Evolutionary conservation across 139 green algal species (phyloP).

Genomic region (Chlamydomonas urium): DNA sequence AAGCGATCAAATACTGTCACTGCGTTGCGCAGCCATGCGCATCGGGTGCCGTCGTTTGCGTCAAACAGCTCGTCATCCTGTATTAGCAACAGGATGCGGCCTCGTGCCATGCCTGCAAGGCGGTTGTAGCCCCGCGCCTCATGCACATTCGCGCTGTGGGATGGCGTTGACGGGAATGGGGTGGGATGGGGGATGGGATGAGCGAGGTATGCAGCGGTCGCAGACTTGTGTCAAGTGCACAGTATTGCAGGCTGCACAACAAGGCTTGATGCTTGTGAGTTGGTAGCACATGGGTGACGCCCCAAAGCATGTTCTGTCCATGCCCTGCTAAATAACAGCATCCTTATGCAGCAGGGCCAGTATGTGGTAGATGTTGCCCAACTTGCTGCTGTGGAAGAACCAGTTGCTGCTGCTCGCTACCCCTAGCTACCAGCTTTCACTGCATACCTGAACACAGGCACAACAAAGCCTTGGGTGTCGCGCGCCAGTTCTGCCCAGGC

Average conservation of each 20-base stretch:
- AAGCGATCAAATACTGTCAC: not conserved
- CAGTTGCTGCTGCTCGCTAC: not conserved
- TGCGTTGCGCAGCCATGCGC: not conserved
- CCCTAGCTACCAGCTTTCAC: not conserved
- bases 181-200: no score
- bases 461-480: conserved; percentile 8
- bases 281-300: no score
- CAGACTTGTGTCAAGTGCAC: no score
- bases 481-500: conserved; percentile 6
- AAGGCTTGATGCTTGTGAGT: no score
- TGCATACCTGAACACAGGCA: not conserved
- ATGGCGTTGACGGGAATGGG: no score
- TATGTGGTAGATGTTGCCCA: not conserved
- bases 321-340: no score
- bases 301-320: no score
- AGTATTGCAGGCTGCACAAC: no score
- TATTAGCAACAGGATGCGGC: conserved; percentile 14
- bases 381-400: not conserved
- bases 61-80: not conserved
- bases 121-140: conserved; percentile 30
- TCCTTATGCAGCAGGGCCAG: not conserved
- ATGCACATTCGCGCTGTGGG: conserved; percentile 22
- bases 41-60: not conserved
- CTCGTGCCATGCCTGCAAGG: conserved; percentile 7
- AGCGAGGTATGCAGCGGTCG: no score